Evolutionary conservation across 768 basidiomycete species (phyloP), one percentile per base, ranked within the genome.

Genomic region (Amyloporia xantha): DNA sequence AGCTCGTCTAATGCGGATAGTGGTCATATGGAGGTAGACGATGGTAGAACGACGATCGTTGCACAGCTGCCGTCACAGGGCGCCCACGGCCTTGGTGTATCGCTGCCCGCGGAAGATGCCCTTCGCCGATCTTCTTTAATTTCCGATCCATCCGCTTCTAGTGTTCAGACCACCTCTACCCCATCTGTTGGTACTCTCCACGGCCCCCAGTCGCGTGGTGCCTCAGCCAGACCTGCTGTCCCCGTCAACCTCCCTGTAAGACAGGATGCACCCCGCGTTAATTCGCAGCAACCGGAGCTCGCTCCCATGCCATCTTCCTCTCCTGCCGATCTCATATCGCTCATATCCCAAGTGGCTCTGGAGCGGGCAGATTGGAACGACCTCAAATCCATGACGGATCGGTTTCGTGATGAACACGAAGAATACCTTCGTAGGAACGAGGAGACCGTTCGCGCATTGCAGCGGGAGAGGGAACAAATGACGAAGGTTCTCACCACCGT

Each of bases 381-480:
- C 4, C 45, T 64, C 19, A 56, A 57, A 13, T 50, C 49, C 20
- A 24, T 52, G 37, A 41, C 50, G 2, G 41, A 54, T 19, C 54
- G 55, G 0, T 52, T 54, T 19, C 48, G 41, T 11, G 52, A 48
- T 26, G 56, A 59, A 38, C 37, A 48, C 9, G 53, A 56, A 9
- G 63, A 62, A 35, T 55, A 65, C n/a, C 57, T 49, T 23, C 56
- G 44, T 23, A 42, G 69, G 36, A 58, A 52, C 44, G 61, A 61
- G 47, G 60, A 63, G 50, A 52, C 51, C n/a, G 39, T 52, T 4
- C 57, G 44, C 10, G 57, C 59, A 10, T 44, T 52, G 20, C 60
- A 62, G 25, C 58, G 60, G 21, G 65, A 70, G 49, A 61, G 61
- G 36, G 60, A 61, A 44, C 59, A 68, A 42, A 51, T 53, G n/a